Conservation (phyloP, 2,329 filamentous ascomycete species). For the Beauveria asiatica region DNA sequence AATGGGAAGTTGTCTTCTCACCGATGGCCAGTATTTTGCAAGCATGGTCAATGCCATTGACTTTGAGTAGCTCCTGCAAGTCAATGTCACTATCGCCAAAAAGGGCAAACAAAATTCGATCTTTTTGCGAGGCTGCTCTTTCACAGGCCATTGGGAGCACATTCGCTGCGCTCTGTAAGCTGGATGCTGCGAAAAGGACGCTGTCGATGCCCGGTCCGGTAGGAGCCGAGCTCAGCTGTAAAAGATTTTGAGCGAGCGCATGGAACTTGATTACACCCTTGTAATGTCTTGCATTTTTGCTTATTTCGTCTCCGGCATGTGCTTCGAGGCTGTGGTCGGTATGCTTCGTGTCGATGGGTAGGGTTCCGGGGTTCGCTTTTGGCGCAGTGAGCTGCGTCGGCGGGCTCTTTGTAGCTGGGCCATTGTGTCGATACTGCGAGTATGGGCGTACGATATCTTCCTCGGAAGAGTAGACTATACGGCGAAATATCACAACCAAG, state of each 20-base stretch:
- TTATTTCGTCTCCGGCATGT: slow-evolving; percentile 23
- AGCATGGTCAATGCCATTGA: slow-evolving; percentile 68
- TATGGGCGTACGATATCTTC: slow-evolving; percentile 9
- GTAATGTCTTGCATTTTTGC: slow-evolving; percentile 50
- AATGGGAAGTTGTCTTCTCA: slow-evolving; percentile 14
- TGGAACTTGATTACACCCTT: slow-evolving; percentile 64
- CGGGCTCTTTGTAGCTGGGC: not conserved
- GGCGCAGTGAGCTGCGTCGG: slow-evolving; percentile 8
- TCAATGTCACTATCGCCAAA: slow-evolving; percentile 65
- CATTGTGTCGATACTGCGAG: not conserved
- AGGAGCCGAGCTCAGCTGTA: slow-evolving; percentile 22
- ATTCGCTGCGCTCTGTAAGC: slow-evolving; percentile 60
- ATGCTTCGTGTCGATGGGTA: not conserved
- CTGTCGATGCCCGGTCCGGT: slow-evolving; percentile 51
- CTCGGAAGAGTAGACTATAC: not conserved
- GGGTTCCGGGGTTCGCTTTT: not conserved
- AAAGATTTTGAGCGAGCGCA: slow-evolving; percentile 52
- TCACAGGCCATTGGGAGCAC: slow-evolving; percentile 78
- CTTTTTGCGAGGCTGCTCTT: slow-evolving; percentile 64
- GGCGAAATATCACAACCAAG: slow-evolving; percentile 53
- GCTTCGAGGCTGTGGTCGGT: slow-evolving; percentile 12
- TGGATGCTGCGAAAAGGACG: slow-evolving; percentile 72
- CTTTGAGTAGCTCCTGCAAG: slow-evolving; percentile 57
- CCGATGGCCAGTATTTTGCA: slow-evolving; percentile 60
- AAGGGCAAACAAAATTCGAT: slow-evolving; percentile 73